These are phyloP conservation scores for Agaricus sinodeliciosus DNA, from an alignment of 768 basidiomycete species.

Conservation along the genomic window DNA sequence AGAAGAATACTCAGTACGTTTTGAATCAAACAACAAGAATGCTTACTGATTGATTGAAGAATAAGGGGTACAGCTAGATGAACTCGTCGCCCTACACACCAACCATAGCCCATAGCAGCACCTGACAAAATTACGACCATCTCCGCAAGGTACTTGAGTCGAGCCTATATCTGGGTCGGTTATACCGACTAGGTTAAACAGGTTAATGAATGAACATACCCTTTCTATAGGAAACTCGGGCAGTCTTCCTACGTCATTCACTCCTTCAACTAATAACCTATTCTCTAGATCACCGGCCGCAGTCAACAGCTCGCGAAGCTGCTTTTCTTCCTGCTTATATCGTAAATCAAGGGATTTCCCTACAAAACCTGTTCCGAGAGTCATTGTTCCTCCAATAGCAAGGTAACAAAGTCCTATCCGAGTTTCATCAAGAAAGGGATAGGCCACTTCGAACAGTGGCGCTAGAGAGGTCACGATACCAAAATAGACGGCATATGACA, in stretches of 20 bases:
- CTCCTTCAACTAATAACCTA: neutral
- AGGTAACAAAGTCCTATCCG: constrained; percentile 75
- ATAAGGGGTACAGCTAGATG: constrained; percentile 48
- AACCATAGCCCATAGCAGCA: constrained; percentile 50
- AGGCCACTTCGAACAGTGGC: constrained; percentile 49
- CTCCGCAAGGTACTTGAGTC: constrained; percentile 14
- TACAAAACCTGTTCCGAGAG: constrained; percentile 47
- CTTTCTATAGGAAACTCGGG: constrained; percentile 3
- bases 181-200: neutral
- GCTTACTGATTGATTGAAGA: constrained; percentile 31
- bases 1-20: neutral
- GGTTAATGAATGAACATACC: neutral
- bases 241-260: neutral
- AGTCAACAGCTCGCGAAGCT: constrained; percentile 16
- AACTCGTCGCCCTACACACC: constrained; percentile 44
- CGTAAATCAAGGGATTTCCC: constrained; percentile 65
- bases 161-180: constrained; percentile 12
- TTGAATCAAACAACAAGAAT: neutral
- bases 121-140: constrained; percentile 26
- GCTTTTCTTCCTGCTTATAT: constrained; percentile 37
- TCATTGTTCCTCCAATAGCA: constrained; percentile 68
- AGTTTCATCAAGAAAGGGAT: constrained; percentile 55
- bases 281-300: neutral
- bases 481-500: constrained; percentile 51
- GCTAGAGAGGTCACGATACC: constrained; percentile 55